Evolutionary conservation across 1,284 basidiomycete genomes (phyloP).

Genomic region (Ustilago hordei): DNA sequence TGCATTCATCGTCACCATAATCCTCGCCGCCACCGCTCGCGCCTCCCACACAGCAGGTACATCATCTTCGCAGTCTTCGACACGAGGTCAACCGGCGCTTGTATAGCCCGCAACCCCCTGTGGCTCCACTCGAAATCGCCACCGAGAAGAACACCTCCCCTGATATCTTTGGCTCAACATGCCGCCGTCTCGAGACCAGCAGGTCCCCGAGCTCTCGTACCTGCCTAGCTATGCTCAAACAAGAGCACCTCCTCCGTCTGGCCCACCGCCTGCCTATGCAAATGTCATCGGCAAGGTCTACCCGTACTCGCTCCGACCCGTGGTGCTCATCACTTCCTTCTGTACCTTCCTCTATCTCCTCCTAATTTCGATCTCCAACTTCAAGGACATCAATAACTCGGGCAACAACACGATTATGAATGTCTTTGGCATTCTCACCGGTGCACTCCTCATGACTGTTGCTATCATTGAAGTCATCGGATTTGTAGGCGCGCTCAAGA

Average conservation of each 20-base stretch:
- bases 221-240: slow-evolving; percentile 47
- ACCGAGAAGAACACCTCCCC: background rate
- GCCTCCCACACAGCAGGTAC: background rate
- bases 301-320: slow-evolving; percentile 57
- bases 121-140: background rate
- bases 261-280: slow-evolving; percentile 53
- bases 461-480: slow-evolving; percentile 55
- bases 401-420: slow-evolving; percentile 53
- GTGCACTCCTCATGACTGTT: slow-evolving; percentile 43
- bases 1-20: background rate
- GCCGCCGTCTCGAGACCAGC: slow-evolving; percentile 28
- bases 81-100: background rate
- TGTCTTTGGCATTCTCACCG: slow-evolving; percentile 48
- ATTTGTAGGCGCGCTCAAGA: slow-evolving; percentile 46
- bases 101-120: background rate
- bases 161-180: slow-evolving; percentile 15
- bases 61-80: background rate
- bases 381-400: slow-evolving; percentile 31
- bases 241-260: slow-evolving; percentile 46
- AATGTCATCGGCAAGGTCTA: slow-evolving; percentile 53
- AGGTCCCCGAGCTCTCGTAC: slow-evolving; percentile 43
- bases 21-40: background rate
- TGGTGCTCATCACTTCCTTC: slow-evolving; percentile 59
- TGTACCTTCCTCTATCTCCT: slow-evolving; percentile 58
- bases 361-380: slow-evolving; percentile 46